Percentiles rank a stretch among this genome's conserved stretches.
Evolutionary conservation across 2,329 filamentous ascomycete species (phyloP).

Genomic region (Helminthosporium solani): DNA sequence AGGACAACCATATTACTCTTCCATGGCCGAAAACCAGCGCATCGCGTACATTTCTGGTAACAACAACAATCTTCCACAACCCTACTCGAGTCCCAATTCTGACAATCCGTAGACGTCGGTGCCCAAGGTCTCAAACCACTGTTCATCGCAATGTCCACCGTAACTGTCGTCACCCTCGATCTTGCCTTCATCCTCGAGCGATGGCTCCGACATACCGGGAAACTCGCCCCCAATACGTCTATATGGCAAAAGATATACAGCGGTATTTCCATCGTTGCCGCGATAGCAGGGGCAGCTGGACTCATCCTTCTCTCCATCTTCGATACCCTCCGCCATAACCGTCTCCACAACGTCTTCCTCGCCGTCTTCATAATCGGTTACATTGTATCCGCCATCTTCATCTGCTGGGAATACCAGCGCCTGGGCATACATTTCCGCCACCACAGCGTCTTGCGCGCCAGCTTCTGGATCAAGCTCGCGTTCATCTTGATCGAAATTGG

Average conservation of each 20-base stretch:
- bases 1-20: slow-evolving; percentile 58
- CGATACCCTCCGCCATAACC: slow-evolving; percentile 70
- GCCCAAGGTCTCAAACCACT: slow-evolving; percentile 68
- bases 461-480: slow-evolving; percentile 82
- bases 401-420: slow-evolving; percentile 86
- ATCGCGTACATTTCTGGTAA: slow-evolving; percentile 73
- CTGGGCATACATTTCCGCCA: slow-evolving; percentile 78
- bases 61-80: background rate
- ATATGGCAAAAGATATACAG: slow-evolving; percentile 63
- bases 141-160: slow-evolving; percentile 70
- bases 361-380: slow-evolving; percentile 83
- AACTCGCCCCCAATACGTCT: slow-evolving; percentile 73
- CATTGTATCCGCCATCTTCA: slow-evolving; percentile 79
- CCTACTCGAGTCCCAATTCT: slow-evolving; percentile 1
- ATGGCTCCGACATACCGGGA: slow-evolving; percentile 78
- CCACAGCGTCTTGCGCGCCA: slow-evolving; percentile 69
- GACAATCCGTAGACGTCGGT: slow-evolving; percentile 53
- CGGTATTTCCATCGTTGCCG: slow-evolving; percentile 63
- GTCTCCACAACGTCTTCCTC: slow-evolving; percentile 74
- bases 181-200: slow-evolving; percentile 78
- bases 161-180: slow-evolving; percentile 79
- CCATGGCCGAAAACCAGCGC: slow-evolving; percentile 58
- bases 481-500: slow-evolving; percentile 81
- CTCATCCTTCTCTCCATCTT: slow-evolving; percentile 83
- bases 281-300: slow-evolving; percentile 73